These are phyloP conservation scores for Botrytis hyacinthi DNA, from an alignment of 2,329 filamentous ascomycete genomes.

Conservation along the genomic window DNA sequence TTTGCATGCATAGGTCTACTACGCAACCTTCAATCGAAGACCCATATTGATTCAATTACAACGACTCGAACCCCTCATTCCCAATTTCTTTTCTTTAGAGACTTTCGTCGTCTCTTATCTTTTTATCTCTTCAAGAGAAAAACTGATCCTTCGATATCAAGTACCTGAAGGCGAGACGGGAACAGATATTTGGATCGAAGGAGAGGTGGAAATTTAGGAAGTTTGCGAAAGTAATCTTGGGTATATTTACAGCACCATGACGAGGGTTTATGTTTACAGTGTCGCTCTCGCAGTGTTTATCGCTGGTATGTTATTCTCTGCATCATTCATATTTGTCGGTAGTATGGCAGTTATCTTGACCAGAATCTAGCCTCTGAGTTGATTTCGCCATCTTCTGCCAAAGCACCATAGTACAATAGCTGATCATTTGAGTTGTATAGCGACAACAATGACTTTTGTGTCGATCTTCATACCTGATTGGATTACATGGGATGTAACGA, in stretches of 20 bases:
- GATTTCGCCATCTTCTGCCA: neutral
- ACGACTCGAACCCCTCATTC: neutral
- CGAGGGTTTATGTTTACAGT: constrained; percentile 45
- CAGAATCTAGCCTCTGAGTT: neutral
- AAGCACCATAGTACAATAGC: neutral
- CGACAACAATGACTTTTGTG: constrained; percentile 67
- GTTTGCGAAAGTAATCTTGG: constrained; percentile 4
- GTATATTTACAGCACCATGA: constrained; percentile 39
- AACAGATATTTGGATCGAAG: constrained; percentile 20
- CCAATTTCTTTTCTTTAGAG: neutral
- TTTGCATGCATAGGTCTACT: neutral
- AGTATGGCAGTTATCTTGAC: neutral
- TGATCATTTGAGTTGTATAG: constrained; percentile 50
- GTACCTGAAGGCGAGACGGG: constrained; percentile 11
- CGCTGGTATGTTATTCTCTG: constrained; percentile 42
- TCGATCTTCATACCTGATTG: constrained; percentile 70
- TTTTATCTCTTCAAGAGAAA: neutral
- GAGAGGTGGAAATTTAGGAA: constrained; percentile 21
- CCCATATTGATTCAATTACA: neutral
- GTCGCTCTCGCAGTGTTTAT: constrained; percentile 44
- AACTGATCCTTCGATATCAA: neutral
- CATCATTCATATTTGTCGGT: neutral
- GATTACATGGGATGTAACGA: constrained; percentile 61
- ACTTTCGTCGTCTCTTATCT: neutral
- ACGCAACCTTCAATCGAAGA: neutral